Evolutionary conservation across 345 rosid genomes (phyloP).

Genomic region (Fremontodendron californicum): DNA sequence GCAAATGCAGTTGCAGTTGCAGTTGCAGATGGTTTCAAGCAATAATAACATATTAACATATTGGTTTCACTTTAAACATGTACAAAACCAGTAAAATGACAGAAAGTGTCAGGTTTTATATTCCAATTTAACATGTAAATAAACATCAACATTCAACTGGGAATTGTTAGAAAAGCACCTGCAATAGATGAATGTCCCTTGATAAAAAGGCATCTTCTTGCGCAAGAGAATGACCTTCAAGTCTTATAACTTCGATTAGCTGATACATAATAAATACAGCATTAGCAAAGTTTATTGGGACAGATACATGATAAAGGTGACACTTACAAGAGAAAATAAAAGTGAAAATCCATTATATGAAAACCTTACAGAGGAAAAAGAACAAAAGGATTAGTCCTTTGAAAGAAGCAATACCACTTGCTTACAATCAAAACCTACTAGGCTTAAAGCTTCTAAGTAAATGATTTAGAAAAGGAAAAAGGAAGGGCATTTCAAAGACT

Average conservation of each 20-base stretch:
- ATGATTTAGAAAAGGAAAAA: neutral
- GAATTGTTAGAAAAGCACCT: slow-evolving; percentile 42
- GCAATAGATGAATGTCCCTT: slow-evolving; percentile 89
- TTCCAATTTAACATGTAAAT: neutral
- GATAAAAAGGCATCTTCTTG: slow-evolving; percentile 92
- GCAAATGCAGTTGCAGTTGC: neutral
- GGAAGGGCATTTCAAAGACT: neutral
- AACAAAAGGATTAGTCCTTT: neutral
- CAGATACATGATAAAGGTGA: neutral
- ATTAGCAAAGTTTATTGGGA: neutral
- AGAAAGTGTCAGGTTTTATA: neutral
- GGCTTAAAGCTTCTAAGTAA: neutral
- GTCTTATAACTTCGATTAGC: slow-evolving; percentile 89
- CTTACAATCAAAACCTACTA: neutral
- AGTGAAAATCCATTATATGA: neutral
- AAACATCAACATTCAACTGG: neutral
- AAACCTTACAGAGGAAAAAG: neutral
- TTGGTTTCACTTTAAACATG: neutral
- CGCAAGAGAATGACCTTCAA: slow-evolving; percentile 88
- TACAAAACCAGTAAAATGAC: neutral
- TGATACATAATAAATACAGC: slow-evolving; percentile 19
- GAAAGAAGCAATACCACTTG: neutral
- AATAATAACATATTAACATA: neutral
- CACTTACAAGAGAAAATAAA: neutral
- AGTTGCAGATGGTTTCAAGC: neutral